Conservation (phyloP, 257 asterid genomes). For the Jaltomata sinuosa region DNA sequence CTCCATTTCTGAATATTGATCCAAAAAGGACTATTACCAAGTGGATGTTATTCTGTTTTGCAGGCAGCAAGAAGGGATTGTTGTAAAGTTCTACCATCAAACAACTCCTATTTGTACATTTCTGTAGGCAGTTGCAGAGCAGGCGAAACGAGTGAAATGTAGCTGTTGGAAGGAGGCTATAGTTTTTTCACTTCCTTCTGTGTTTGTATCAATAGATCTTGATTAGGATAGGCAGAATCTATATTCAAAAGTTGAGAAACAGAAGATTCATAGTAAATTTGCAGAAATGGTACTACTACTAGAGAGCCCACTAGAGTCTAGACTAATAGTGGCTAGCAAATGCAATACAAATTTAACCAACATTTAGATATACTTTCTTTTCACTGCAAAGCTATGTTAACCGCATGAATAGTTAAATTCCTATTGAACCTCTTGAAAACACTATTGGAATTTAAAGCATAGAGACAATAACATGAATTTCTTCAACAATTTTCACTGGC, state of each 20-base stretch:
- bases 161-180: neutral
- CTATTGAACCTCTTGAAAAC: neutral
- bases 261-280: neutral
- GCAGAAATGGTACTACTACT: neutral
- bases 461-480: neutral
- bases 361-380: neutral
- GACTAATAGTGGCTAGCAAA: neutral
- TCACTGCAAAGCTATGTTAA: neutral
- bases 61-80: conserved; percentile 22
- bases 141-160: conserved; percentile 3
- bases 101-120: conserved; percentile 2
- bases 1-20: neutral
- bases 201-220: neutral
- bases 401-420: neutral
- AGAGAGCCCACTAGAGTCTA: neutral
- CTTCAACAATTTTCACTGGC: neutral
- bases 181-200: neutral
- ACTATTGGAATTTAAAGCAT: neutral
- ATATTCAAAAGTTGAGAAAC: neutral
- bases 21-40: neutral
- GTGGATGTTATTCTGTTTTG: neutral
- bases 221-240: neutral
- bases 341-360: neutral
- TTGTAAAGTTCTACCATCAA: conserved; percentile 4
- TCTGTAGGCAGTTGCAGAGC: neutral